Evolutionary conservation across 768 basidiomycete genomes (phyloP), one percentile per base, ranked within the genome.

Genomic region (Xerocomus brunneocitrinus): DNA sequence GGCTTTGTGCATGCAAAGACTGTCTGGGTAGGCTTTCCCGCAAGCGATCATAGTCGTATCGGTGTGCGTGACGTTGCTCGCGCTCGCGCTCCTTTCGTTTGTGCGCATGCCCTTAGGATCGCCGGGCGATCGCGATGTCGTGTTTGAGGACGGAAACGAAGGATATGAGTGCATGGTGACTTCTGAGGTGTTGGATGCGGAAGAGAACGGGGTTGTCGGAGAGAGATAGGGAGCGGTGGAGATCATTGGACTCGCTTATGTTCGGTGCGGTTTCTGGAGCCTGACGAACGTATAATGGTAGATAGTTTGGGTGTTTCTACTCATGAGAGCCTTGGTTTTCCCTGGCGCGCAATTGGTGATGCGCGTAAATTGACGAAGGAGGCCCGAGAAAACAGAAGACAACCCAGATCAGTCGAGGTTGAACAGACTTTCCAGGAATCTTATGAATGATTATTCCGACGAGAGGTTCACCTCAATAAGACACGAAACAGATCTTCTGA

Each of bases 1-100:
- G 89, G 91, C 5, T 63, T 84, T 16, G 74, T 88, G 9, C 94
- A 84, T 62, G 76, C 80, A 56, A 76, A 74, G 49, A 94, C 89
- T 0, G 89, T 91, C 14, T 80, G 79, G 9, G 75, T 71, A 19
- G 19, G 19, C 19, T 8, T 84, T 83, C 62, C 86, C 92, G 3
- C 76, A 80, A 35, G 78, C 81, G 4, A 82, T 94, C 6, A 87
- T 93, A 69, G 73, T 83, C 52, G 70, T 88, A 24, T 77, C 80
- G 8, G 67, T 74, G 28, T 68, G 60, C 34, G 68, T 68, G 22
- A 59, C 78, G 46, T 45, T 62, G 8, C 27, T 80, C 6, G 74
- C 82, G 7, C 72, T 84, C 52, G 39, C 70, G 34, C 62, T 80
- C 12, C 64, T 86, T 31, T 57, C 62, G 12, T 72, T 82, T 46